Conservation (phyloP, 2,329 filamentous ascomycete species). For the Penicillium sp. region DNA sequence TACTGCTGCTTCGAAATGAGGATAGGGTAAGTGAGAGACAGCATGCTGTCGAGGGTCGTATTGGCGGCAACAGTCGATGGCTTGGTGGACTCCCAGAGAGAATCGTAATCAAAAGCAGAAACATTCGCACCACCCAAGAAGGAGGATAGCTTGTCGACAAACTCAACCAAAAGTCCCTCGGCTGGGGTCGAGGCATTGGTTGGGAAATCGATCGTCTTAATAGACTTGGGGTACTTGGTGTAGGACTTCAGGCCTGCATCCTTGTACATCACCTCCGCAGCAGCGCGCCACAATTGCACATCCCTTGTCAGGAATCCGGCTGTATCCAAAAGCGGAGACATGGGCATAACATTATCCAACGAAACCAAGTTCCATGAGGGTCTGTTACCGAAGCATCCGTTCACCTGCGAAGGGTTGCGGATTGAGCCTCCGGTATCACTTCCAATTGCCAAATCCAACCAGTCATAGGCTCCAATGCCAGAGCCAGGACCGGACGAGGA, state of each 20-base stretch:
- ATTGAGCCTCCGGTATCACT: constrained; percentile 45
- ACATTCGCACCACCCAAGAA: neutral
- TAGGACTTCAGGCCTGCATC: constrained; percentile 36
- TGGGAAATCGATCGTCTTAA: neutral
- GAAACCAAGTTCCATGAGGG: constrained; percentile 46
- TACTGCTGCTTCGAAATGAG: neutral
- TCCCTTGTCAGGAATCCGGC: constrained; percentile 43
- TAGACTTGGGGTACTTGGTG: constrained; percentile 30
- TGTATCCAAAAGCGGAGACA: constrained; percentile 47
- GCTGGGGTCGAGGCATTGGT: neutral
- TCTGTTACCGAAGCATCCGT: constrained; percentile 54
- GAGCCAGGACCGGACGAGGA: constrained; percentile 29
- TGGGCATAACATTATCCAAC: constrained; percentile 51
- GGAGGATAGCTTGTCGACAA: neutral
- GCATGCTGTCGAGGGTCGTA: neutral
- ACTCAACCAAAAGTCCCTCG: neutral
- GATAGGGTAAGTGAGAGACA: neutral
- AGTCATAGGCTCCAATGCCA: constrained; percentile 37
- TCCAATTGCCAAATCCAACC: constrained; percentile 52
- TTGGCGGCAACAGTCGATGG: neutral
- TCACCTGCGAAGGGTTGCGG: constrained; percentile 49
- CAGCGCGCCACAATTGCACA: constrained; percentile 30
- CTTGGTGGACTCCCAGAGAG: neutral
- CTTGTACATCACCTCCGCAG: constrained; percentile 48
- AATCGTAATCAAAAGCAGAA: neutral